phyloP scores from a whole-genome alignment of 768 basidiomycete genomes.

The Tricholoma sp. region DNA sequence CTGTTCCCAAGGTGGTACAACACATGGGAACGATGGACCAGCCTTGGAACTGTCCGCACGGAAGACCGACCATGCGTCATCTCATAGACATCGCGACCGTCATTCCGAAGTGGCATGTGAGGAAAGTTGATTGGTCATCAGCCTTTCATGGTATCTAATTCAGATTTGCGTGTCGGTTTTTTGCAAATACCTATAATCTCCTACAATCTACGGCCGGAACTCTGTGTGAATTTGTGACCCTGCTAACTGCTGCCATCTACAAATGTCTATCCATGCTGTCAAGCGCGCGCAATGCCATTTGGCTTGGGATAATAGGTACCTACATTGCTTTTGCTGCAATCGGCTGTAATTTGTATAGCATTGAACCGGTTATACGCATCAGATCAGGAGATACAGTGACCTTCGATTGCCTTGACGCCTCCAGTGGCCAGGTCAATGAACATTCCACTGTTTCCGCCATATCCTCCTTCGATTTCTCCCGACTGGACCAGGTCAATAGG shows the following conservation, averaged over 20 bases:
- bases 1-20: conserved; percentile 53
- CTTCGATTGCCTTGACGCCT: conserved; percentile 61
- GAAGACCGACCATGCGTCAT: conserved; percentile 79
- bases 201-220: not conserved
- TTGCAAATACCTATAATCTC: not conserved
- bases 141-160: not conserved
- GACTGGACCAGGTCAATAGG: conserved; percentile 55
- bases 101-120: not conserved
- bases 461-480: conserved; percentile 37
- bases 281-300: conserved; percentile 49
- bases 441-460: conserved; percentile 33
- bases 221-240: not conserved
- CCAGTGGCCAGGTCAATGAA: conserved; percentile 52
- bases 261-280: conserved; percentile 48
- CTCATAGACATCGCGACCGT: conserved; percentile 42
- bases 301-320: conserved; percentile 57
- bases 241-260: not conserved
- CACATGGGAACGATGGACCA: conserved; percentile 85
- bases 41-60: conserved; percentile 87
- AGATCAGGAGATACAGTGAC: conserved; percentile 49
- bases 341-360: conserved; percentile 27
- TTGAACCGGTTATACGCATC: conserved; percentile 44
- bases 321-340: not conserved
- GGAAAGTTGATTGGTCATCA: conserved; percentile 13
- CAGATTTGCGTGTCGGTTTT: not conserved